Percentiles rank a stretch among this genome's conserved stretches.
These are phyloP conservation scores for Suzukiozyma palmioleophila DNA, from an alignment of 1,139 yeast species.

Conservation along the genomic window DNA sequence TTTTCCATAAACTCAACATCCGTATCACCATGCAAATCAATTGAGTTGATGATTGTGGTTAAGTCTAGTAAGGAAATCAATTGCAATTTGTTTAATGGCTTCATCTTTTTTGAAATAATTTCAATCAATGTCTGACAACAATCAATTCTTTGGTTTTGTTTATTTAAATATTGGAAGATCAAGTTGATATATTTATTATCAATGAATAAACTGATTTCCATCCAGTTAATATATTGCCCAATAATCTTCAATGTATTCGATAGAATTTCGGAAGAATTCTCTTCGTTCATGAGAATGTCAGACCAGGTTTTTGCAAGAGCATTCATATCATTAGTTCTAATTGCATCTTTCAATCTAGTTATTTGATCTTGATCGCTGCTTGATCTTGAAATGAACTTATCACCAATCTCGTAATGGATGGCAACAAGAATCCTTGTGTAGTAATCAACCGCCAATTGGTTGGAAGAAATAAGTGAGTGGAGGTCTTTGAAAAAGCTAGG, in stretches of 20 bases:
- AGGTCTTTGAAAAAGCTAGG: slow-evolving; percentile 67
- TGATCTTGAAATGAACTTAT: slow-evolving; percentile 73
- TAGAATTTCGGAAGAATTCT: slow-evolving; percentile 41
- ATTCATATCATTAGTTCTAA: slow-evolving; percentile 73
- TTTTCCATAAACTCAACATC: slow-evolving; percentile 72
- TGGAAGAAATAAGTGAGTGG: slow-evolving; percentile 13
- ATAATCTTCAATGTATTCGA: slow-evolving; percentile 61
- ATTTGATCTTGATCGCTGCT: slow-evolving; percentile 61
- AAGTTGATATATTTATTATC: slow-evolving; percentile 59
- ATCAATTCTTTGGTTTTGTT: slow-evolving; percentile 42
- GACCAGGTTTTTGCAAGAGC: slow-evolving; percentile 69
- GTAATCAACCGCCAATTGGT: slow-evolving; percentile 60
- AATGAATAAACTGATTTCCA: slow-evolving; percentile 79
- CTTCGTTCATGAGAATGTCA: slow-evolving; percentile 40
- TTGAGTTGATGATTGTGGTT: slow-evolving; percentile 46
- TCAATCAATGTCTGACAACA: slow-evolving; percentile 77
- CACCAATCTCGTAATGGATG: slow-evolving; percentile 90
- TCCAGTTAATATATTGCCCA: slow-evolving; percentile 92
- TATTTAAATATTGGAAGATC: slow-evolving; percentile 59
- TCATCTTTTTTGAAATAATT: slow-evolving; percentile 88
- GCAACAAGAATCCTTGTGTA: slow-evolving; percentile 69
- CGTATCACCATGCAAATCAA: slow-evolving; percentile 29
- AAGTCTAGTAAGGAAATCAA: slow-evolving; percentile 66
- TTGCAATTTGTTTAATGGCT: slow-evolving; percentile 78
- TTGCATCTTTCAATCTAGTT: slow-evolving; percentile 70